These are phyloP conservation scores for Pezicula rhizophila DNA, from an alignment of 2,329 filamentous ascomycete genomes.

Conservation along the genomic window DNA sequence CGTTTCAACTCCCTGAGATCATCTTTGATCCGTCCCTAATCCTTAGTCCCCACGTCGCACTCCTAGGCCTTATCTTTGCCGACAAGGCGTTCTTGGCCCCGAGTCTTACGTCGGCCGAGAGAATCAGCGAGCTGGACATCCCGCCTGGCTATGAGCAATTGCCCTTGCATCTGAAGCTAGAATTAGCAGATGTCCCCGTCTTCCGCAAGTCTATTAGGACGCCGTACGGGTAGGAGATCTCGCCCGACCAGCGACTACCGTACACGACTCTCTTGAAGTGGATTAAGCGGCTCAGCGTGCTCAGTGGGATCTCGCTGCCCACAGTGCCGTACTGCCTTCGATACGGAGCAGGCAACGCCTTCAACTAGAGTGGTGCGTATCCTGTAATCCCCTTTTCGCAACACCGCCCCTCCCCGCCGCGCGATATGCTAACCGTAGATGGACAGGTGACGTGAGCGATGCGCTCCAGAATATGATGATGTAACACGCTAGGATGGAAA, in stretches of 20 bases:
- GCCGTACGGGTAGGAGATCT: slow-evolving; percentile 14
- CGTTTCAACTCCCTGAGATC: slow-evolving; percentile 29
- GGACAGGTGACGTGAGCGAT: too few relatives aligned
- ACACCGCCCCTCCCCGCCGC: too few relatives aligned
- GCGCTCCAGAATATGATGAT: too few relatives aligned
- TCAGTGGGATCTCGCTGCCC: slow-evolving; percentile 12
- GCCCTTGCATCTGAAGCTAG: slow-evolving; percentile 11
- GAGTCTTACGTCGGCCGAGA: slow-evolving; percentile 17
- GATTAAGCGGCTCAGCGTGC: slow-evolving; percentile 15
- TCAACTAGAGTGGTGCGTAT: slow-evolving; percentile 5
- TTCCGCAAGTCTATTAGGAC: slow-evolving; percentile 20
- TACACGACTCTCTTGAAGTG: slow-evolving; percentile 15
- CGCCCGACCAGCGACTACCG: slow-evolving; percentile 11
- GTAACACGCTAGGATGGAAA: too few relatives aligned
- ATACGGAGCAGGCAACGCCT: slow-evolving; percentile 16
- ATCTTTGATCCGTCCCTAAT: slow-evolving; percentile 31
- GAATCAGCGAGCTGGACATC: slow-evolving; percentile 22
- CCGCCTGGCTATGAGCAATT: slow-evolving; percentile 20
- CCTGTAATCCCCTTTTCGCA: too few relatives aligned
- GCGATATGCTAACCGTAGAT: too few relatives aligned
- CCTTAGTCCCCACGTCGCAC: slow-evolving; percentile 29
- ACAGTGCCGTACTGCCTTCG: slow-evolving; percentile 16
- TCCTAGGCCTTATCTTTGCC: slow-evolving; percentile 26
- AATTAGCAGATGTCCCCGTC: slow-evolving; percentile 18
- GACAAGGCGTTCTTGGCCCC: slow-evolving; percentile 19